Evolutionary conservation across 1,139 yeast species (phyloP), one percentile per base, ranked within the genome.

Genomic region (Kodamaea anthophila): DNA sequence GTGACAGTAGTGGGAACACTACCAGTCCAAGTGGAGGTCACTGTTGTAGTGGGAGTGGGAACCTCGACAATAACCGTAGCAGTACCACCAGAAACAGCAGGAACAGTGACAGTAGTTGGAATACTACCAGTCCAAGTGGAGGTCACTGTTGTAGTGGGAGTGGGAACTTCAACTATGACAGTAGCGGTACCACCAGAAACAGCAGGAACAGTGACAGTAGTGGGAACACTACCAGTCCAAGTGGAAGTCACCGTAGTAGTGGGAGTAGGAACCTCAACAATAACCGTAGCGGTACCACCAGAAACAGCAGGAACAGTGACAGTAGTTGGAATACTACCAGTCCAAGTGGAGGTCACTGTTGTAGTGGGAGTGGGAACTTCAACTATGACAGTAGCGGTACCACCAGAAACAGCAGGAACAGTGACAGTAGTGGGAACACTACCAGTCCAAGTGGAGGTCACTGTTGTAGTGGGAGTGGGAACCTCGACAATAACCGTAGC

Each of bases 121-220:
- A 16, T n/a, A 23, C 24, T 23, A 13, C 52, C 57, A 6, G 52
- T 42, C 41, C 47, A 50, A 13, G 62, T 55, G 5, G 22, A 25
- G 0, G 63, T 57, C 3, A 30, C 12, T 2, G 42, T 33, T 9
- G 23, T 12, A 4, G 24, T 16, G 11, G 32, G 33, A 22, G 7
- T 37, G n/a, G 32, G 32, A 19, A 36, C 33, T n/a, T 39, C 40
- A 10, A 39, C 32, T 24, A 13, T 29, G 14, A 7, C 33, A 18
- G 39, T 37, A 10, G 33, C 43, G 10, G 39, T 38, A 12, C 28
- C 35, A 12, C 44, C 47, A 9, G 36, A 24, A 9, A 37, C 29
- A 5, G 32, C 37, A 5, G 35, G 24, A 13, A 30, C 24, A 6
- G 38, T 36, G 9, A 38, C 30, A 4, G 42, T 37, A 2, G 36